Evolutionary conservation across 208 protist species (phyloP).

Genomic region (Wallacemonas sp.): DNA sequence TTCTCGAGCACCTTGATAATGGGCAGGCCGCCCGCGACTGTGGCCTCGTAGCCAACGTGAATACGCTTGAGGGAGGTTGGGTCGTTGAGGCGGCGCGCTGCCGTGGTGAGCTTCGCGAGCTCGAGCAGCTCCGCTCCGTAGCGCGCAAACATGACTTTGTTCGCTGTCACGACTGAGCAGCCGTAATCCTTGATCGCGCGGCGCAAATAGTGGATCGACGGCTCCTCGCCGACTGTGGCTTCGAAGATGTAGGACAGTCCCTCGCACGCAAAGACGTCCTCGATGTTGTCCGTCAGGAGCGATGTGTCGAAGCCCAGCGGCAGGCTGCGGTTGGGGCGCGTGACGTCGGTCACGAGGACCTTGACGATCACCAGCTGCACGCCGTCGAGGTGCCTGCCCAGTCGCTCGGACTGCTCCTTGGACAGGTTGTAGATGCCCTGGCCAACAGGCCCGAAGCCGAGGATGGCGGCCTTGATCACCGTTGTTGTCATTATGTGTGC

Average conservation of each 20-base stretch:
- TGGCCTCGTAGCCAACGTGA: conserved; percentile 34
- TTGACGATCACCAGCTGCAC: conserved; percentile 29
- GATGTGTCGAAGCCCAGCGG: conserved; percentile 18
- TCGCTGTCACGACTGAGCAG: conserved; percentile 39
- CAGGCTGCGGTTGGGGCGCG: conserved; percentile 10
- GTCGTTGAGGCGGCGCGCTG: neutral
- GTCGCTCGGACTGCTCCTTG: conserved; percentile 28
- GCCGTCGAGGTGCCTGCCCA: conserved; percentile 25
- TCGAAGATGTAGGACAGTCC: conserved; percentile 37
- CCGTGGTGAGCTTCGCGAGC: conserved; percentile 20
- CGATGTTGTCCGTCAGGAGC: conserved; percentile 19
- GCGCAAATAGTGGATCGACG: conserved; percentile 29
- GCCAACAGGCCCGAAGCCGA: conserved; percentile 44
- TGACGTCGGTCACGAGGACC: conserved; percentile 28
- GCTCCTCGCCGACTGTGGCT: conserved; percentile 35
- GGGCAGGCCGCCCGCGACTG: conserved; percentile 32
- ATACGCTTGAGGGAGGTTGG: conserved; percentile 1
- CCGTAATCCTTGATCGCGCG: conserved; percentile 27
- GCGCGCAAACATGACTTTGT: conserved; percentile 40
- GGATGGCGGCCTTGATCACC: conserved; percentile 25
- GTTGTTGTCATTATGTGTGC: conserved; percentile 10
- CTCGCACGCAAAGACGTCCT: conserved; percentile 19
- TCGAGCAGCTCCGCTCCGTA: conserved; percentile 31
- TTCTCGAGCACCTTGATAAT: conserved; percentile 42
- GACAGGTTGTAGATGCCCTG: conserved; percentile 39